These are phyloP conservation scores for Cutaneotrichosporon dermatis DNA, from an alignment of 1,284 basidiomycete genomes.

Conservation along the genomic window DNA sequence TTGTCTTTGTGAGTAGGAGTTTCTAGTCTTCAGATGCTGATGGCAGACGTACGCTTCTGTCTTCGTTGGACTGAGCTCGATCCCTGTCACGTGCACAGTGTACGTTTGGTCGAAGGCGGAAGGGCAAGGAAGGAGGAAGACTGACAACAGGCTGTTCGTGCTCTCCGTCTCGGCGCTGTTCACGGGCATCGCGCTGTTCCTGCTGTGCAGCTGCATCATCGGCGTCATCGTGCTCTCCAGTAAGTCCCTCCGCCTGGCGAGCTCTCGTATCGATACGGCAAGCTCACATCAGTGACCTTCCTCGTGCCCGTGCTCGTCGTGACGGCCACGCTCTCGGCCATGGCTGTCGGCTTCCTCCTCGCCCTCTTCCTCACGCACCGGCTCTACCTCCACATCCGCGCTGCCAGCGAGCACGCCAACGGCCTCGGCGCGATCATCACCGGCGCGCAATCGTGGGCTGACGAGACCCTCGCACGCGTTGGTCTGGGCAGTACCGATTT, in stretches of 20 bases:
- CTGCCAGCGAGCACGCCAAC: neutral
- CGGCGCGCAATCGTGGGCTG: conserved; percentile 18
- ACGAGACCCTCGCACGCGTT: conserved; percentile 30
- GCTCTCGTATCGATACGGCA: no score
- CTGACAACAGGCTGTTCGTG: conserved; percentile 28
- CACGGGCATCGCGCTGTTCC: conserved; percentile 21
- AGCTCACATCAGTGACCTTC: conserved; percentile 23
- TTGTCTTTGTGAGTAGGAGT: conserved; percentile 42
- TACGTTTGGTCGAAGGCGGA: conserved; percentile 11
- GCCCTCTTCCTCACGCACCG: conserved; percentile 39
- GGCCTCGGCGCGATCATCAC: neutral
- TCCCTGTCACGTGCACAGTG: conserved; percentile 33
- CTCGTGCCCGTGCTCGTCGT: conserved; percentile 38
- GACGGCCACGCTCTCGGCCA: conserved; percentile 29
- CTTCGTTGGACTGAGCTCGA: conserved; percentile 29
- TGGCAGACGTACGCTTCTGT: conserved; percentile 37
- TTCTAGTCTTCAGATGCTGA: neutral
- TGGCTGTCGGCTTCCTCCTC: conserved; percentile 28
- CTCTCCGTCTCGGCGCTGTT: conserved; percentile 21
- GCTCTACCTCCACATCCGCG: conserved; percentile 36
- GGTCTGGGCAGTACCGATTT: conserved; percentile 2
- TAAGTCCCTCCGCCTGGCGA: conserved; percentile 8
- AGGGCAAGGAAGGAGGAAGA: no score
- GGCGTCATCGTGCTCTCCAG: conserved; percentile 24
- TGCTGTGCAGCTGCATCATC: conserved; percentile 24